Evolutionary conservation across 139 green algal species (phyloP).

Genomic region (Haematococcus lacustris): DNA sequence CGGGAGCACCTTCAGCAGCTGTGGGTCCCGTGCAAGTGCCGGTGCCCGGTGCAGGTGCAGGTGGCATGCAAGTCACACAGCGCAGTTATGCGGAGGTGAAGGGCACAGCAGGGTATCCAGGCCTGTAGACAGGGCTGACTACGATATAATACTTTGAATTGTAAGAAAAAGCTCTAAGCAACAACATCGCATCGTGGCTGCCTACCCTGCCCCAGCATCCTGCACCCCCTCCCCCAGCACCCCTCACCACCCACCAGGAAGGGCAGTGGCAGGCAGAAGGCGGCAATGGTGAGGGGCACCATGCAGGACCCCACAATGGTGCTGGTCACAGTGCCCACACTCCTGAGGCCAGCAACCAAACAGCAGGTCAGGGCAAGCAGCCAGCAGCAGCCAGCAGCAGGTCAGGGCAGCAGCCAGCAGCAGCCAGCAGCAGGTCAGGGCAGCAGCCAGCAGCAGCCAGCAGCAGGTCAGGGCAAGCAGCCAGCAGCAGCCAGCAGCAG

Average conservation of each 20-base stretch:
- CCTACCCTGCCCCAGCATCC: not conserved
- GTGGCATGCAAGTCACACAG: not conserved
- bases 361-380: no score
- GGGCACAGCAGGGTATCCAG: not conserved
- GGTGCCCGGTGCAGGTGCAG: not conserved
- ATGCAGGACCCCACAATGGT: constrained; percentile 45
- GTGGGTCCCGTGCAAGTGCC: not conserved
- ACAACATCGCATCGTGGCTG: not conserved
- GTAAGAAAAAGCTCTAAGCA: not conserved
- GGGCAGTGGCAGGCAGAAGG: constrained; percentile 69
- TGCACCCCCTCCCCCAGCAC: not conserved
- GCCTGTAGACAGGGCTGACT: no score
- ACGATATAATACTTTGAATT: not conserved
- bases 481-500: no score
- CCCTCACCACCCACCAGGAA: constrained; percentile 30
- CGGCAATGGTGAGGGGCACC: constrained; percentile 69
- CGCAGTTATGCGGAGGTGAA: not conserved
- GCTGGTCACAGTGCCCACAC: constrained; percentile 46
- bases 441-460: no score
- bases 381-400: no score
- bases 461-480: no score
- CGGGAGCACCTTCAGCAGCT: not conserved
- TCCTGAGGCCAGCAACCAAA: no score
- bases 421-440: no score
- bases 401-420: no score